Evolutionary conservation across 495 filamentous ascomycete genomes (phyloP).

Genomic region (Neurospora tetrasperma): DNA sequence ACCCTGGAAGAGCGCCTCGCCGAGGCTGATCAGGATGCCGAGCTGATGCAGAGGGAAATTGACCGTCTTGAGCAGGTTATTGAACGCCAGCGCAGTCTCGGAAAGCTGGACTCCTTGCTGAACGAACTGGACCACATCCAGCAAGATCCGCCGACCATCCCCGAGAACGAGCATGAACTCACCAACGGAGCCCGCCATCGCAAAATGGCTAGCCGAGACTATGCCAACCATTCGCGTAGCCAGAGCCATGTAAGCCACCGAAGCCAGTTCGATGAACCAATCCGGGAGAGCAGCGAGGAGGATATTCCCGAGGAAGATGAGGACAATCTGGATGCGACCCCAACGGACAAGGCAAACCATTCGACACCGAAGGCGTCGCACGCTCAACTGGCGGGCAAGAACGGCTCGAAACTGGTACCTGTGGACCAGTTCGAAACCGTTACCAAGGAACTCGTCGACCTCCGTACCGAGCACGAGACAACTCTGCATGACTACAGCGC

Average conservation of each 20-base stretch:
- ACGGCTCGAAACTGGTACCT: slow-evolving; percentile 56
- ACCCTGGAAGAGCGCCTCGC: slow-evolving; percentile 93
- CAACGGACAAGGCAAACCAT: slow-evolving; percentile 22
- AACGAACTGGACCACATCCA: slow-evolving; percentile 81
- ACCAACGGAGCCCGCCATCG: slow-evolving; percentile 34
- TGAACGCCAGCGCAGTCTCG: slow-evolving; percentile 88
- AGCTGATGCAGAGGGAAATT: slow-evolving; percentile 93
- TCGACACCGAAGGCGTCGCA: slow-evolving; percentile 20
- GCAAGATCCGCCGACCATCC: slow-evolving; percentile 39
- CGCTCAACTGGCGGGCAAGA: slow-evolving; percentile 6
- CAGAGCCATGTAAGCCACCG: slow-evolving; percentile 41
- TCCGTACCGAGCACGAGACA: slow-evolving; percentile 80
- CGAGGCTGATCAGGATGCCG: slow-evolving; percentile 90
- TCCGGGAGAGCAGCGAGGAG: slow-evolving; percentile 35
- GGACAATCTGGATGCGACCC: slow-evolving; percentile 18
- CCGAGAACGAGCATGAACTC: slow-evolving; percentile 23
- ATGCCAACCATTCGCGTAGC: slow-evolving; percentile 39
- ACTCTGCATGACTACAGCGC: slow-evolving; percentile 72
- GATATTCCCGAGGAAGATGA: slow-evolving; percentile 21
- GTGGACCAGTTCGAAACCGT: slow-evolving; percentile 82
- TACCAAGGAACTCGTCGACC: slow-evolving; percentile 83
- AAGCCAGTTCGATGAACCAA: slow-evolving; percentile 42
- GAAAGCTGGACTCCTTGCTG: slow-evolving; percentile 85
- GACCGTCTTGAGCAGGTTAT: slow-evolving; percentile 89
- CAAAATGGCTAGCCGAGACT: slow-evolving; percentile 26